Base-by-base conservation (phyloP, 768 basidiomycete species). In the Macrolepiota dolichaula region DNA sequence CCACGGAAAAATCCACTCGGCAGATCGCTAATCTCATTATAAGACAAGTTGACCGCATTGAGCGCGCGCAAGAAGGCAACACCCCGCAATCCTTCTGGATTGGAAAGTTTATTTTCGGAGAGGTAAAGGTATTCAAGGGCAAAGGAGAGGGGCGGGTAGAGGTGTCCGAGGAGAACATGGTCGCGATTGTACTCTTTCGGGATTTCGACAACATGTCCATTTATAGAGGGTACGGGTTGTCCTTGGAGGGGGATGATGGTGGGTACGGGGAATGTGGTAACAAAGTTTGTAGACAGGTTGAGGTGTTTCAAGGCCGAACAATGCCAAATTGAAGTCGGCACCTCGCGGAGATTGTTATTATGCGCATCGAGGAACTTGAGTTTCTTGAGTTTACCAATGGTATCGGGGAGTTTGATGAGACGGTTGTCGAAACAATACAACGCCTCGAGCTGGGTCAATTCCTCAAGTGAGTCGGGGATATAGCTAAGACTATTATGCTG, bases 401-500 rank as follows among this genome's bases (percentile, higher is more conserved):
- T 85, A 11, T 78, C 71, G 0, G 97, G 97, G 0, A 98, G 80
- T 15, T 80, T 73, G 57, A 85, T 84, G 19, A 99, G 81, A 65
- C 88, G 83, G 74, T 98, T 98, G 72, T 98, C 92, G n/a, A 92
- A 91, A 69, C 92, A 93, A 11, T 90, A 91, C 6, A 99, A 82
- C 0, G 76, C 78, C 66, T 87, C 79, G 36, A 99, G 84, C 61
- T 82, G 82, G 25, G 72, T 75, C 44, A 98, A 84, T 22, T 87
- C 82, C 50, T 90, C 92, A 9, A 98, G 74, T 27, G 85, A 83
- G n/a, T 94, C 87, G 0, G 96, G 95, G 22, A 98, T 83, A 9
- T 84, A 77, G 4, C 87, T 88, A 68, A 98, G 88, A 37, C 88
- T 81, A 73, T 98, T 98, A 76, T 93, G 86, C 70, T 96, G 88